Conservation (phyloP, 2,329 filamentous ascomycete species). For the Aspergillus sojae region DNA sequence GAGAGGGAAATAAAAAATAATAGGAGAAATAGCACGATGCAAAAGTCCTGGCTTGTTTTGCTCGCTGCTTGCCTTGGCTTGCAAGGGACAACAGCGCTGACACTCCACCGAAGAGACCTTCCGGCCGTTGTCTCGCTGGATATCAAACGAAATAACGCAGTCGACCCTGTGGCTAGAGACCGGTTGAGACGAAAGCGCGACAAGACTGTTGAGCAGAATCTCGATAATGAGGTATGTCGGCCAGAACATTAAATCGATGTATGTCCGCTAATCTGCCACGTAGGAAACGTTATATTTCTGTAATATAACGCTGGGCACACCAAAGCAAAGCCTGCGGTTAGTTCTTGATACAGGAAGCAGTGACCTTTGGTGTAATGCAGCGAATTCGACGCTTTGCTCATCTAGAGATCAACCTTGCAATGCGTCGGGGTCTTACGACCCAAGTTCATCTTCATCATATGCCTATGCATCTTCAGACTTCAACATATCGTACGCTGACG, state of each 20-base stretch:
- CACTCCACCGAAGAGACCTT: conserved; percentile 35
- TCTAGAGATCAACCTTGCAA: conserved; percentile 44
- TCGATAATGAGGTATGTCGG: conserved; percentile 56
- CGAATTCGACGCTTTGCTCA: conserved; percentile 53
- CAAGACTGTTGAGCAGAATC: conserved; percentile 44
- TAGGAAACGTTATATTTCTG: conserved; percentile 61
- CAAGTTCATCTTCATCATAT: conserved; percentile 72
- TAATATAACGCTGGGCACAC: conserved; percentile 61
- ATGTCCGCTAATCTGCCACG: conserved; percentile 3
- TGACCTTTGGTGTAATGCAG: conserved; percentile 63
- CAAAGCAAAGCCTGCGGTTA: conserved; percentile 56
- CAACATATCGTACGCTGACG: conserved; percentile 87
- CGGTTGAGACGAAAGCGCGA: conserved; percentile 46
- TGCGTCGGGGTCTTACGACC: conserved; percentile 54
- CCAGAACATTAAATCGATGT: neutral
- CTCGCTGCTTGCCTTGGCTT: conserved; percentile 21
- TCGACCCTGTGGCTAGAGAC: conserved; percentile 52
- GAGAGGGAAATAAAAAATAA: too few species aligned
- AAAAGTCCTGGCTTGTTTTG: conserved; percentile 11
- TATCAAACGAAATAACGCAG: conserved; percentile 52
- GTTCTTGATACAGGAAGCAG: conserved; percentile 66
- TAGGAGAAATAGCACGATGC: conserved; percentile 1
- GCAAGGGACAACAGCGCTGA: conserved; percentile 25
- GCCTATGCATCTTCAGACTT: conserved; percentile 73
- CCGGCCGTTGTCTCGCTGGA: conserved; percentile 54